Evolutionary conservation across 129 eudicot species (phyloP), one percentile per base, ranked within the genome.

Genomic region (Chrysanthemum lavandulifolium): DNA sequence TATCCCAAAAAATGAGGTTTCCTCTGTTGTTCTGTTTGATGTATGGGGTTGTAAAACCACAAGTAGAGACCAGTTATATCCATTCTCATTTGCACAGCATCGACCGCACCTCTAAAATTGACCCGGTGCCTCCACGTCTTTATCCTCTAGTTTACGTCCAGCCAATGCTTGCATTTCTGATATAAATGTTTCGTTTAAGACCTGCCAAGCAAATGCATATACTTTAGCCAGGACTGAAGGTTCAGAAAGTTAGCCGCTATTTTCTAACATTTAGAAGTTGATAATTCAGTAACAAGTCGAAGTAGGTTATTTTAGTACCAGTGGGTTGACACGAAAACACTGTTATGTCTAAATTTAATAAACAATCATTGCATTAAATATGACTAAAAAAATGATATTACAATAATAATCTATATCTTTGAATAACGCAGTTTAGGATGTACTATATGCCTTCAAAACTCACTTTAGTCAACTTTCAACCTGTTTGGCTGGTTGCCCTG

Each of bases 1-100:
- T 45, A 69, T 6, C 9, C 58, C 16, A 25, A 13, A 62, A 2
- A 69, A 27, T 52, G 61, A 25, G 61, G 15, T 16, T 56, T 12
- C 43, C 58, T 67, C 59, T 23, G 43, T 51, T 67, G 45, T 12
- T 67, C 18, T 47, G 23, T 8, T 48, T 27, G 43, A 67, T 23
- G 21, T 21, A 50, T 50, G 51, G 15, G 11, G 31, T 7, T 73
- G 18, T 48, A 29, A 69, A n/a, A 61, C 67, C 71, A 83, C 58
- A 55, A 83, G 63, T 64, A 83, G 75, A 69, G 72, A 43, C 80
- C 55, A 40, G 72, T 47, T 2, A 21, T 6, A 19, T 71, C 68
- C 84, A n/a, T 74, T 80, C 51, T 84, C 81, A 79, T 77, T 84
- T 86, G 76, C 91, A 82, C 3, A 91, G 86, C 88, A 91, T 88